Conservation (phyloP, 2,329 filamentous ascomycete species). For the Phyllachora maydis region DNA sequence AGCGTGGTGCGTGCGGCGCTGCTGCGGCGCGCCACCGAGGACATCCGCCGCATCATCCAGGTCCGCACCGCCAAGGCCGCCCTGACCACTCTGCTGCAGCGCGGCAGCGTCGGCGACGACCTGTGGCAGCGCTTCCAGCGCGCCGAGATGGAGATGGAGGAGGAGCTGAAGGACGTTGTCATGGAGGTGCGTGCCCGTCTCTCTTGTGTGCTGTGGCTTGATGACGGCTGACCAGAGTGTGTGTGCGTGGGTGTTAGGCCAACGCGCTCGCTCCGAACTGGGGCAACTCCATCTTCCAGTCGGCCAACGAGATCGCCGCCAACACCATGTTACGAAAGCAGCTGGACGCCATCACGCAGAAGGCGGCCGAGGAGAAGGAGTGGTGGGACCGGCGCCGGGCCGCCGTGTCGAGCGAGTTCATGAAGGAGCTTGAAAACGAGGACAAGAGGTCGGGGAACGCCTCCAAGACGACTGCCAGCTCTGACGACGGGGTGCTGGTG, state of each 20-base stretch:
- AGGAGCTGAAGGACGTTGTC: conserved; percentile 85
- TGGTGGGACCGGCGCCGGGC: conserved; percentile 83
- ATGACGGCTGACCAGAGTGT: no score
- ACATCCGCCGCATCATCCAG: conserved; percentile 80
- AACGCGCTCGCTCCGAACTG: conserved; percentile 77
- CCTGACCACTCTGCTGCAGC: conserved; percentile 61
- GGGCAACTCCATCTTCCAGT: conserved; percentile 93
- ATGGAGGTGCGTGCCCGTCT: conserved; percentile 49
- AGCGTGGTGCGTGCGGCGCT: conserved; percentile 75
- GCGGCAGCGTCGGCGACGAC: conserved; percentile 89
- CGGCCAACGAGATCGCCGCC: conserved; percentile 84
- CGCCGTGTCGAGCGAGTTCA: conserved; percentile 53
- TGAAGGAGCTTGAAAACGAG: conserved; percentile 63
- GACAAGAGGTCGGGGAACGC: conserved; percentile 22
- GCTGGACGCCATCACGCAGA: conserved; percentile 53
- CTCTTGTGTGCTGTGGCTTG: no score
- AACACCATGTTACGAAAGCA: conserved; percentile 59
- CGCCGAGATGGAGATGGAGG: conserved; percentile 95
- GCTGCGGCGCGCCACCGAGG: conserved; percentile 72
- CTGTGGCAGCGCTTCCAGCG: conserved; percentile 81
- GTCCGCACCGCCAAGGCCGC: conserved; percentile 79
- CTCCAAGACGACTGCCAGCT: conserved; percentile 23
- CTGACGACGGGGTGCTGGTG: conserved; percentile 63
- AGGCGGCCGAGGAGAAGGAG: conserved; percentile 53
- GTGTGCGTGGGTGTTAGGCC: conserved; percentile 44